Evolutionary conservation across 1,284 basidiomycete species (phyloP).

Genomic region (Schizopora paradoxa): DNA sequence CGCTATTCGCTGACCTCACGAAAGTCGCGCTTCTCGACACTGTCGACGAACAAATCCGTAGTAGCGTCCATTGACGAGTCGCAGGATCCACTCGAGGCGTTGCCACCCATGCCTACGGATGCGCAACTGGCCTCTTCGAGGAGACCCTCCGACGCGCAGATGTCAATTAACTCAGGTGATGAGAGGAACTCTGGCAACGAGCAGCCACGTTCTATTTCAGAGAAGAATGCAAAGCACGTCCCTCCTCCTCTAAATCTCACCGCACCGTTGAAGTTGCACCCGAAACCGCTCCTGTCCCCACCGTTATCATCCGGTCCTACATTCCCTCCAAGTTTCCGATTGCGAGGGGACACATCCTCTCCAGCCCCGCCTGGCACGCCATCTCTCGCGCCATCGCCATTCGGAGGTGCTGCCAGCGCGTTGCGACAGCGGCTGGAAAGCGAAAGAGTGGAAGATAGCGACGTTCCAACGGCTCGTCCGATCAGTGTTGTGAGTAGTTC

Average conservation of each 20-base stretch:
- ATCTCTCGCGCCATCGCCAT: conserved; percentile 17
- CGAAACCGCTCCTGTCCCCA: conserved; percentile 4
- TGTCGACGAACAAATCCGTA: conserved; percentile 4
- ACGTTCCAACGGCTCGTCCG: not conserved
- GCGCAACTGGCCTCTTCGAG: too few species aligned
- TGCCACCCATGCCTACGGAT: conserved; percentile 8
- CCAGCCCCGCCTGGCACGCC: not conserved
- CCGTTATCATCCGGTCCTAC: not conserved
- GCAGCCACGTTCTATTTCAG: too few species aligned
- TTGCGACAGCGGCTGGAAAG: conserved; percentile 15
- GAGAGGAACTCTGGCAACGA: too few species aligned
- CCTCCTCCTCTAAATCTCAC: conserved; percentile 12
- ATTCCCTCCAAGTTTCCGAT: not conserved
- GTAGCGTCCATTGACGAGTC: not conserved
- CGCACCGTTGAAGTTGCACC: conserved; percentile 3
- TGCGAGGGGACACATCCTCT: not conserved
- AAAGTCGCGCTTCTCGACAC: conserved; percentile 12
- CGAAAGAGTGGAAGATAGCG: not conserved
- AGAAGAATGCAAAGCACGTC: conserved; percentile 9
- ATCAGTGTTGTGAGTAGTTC: not conserved
- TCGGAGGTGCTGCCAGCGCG: conserved; percentile 14
- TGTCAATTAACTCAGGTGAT: too few species aligned
- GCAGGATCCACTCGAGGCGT: not conserved
- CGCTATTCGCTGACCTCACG: conserved; percentile 38
- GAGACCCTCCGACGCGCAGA: too few species aligned